phyloP scores from a whole-genome alignment of 805 yeast genomes.

The Danielozyma ontarioensis region DNA sequence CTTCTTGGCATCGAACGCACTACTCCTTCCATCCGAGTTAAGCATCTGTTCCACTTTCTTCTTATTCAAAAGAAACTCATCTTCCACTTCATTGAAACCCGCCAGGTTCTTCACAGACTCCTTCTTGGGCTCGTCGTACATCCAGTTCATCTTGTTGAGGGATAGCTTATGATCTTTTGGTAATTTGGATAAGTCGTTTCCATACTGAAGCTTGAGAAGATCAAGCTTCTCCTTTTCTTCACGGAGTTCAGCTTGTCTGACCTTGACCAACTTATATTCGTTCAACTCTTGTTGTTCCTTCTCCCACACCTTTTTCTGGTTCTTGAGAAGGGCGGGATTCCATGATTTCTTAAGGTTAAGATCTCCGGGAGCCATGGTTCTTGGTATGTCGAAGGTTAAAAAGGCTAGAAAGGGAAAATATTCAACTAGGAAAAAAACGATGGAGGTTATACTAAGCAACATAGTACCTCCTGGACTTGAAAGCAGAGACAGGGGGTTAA shows the following conservation, averaged over 20 bases:
- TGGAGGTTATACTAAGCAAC: too few relatives aligned
- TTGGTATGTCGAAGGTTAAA: too few relatives aligned
- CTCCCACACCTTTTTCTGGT: slow-evolving; percentile 81
- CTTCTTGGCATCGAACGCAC: slow-evolving; percentile 24
- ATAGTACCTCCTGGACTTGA: too few relatives aligned
- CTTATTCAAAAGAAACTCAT: slow-evolving; percentile 29
- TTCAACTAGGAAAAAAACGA: too few relatives aligned
- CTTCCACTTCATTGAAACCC: slow-evolving; percentile 29
- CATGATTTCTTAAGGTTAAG: slow-evolving; percentile 89
- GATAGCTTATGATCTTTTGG: slow-evolving; percentile 28
- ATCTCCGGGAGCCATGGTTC: slow-evolving; percentile 63
- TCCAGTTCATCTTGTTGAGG: slow-evolving; percentile 68
- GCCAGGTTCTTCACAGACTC: slow-evolving; percentile 26
- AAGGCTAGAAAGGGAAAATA: too few relatives aligned
- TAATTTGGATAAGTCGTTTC: slow-evolving; percentile 29
- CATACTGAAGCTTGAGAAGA: slow-evolving; percentile 43
- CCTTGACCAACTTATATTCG: slow-evolving; percentile 62
- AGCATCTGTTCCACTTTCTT: slow-evolving; percentile 46
- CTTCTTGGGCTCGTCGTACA: slow-evolving; percentile 59
- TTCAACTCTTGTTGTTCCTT: slow-evolving; percentile 70
- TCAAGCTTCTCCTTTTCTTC: slow-evolving; percentile 59
- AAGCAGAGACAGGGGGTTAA: too few relatives aligned
- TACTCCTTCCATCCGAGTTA: slow-evolving; percentile 46
- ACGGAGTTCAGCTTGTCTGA: slow-evolving; percentile 57
- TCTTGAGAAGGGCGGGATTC: slow-evolving; percentile 87